Percentiles rank a stretch among this genome's conserved stretches.
Conservation (phyloP, 306 rosid species). For the Casuarina equisetifolia region DNA sequence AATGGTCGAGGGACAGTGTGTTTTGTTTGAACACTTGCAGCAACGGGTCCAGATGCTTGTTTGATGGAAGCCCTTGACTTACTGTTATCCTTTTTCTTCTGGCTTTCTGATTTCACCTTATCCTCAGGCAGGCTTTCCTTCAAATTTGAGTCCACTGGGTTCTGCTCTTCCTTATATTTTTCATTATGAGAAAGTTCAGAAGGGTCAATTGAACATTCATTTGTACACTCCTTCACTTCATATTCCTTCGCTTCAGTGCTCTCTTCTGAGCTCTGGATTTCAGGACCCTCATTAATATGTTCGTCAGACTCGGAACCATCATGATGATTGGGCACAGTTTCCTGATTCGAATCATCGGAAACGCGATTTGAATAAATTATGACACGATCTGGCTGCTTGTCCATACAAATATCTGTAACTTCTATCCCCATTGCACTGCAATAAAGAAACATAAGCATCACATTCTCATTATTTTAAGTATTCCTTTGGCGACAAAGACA, state of each 20-base stretch:
- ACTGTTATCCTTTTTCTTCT: conserved; percentile 47
- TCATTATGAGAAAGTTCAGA: conserved; percentile 34
- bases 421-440: conserved; percentile 72
- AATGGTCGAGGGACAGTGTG: conserved; percentile 90
- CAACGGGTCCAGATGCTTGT: conserved; percentile 46
- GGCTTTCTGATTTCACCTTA: conserved; percentile 35
- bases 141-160: conserved; percentile 32
- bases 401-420: conserved; percentile 80
- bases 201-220: conserved; percentile 59
- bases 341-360: conserved; percentile 53
- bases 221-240: conserved; percentile 96
- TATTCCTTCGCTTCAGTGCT: conserved; percentile 72
- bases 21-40: conserved; percentile 61
- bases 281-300: conserved; percentile 59
- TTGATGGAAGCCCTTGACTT: conserved; percentile 48
- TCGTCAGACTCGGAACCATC: conserved; percentile 55
- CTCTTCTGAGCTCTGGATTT: conserved; percentile 66
- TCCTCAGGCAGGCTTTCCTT: conserved; percentile 36
- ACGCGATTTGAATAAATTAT: conserved; percentile 57
- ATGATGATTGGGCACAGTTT: conserved; percentile 40
- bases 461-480: conserved; percentile 12
- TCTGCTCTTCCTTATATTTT: conserved; percentile 42
- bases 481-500: conserved; percentile 15
- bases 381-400: conserved; percentile 81
- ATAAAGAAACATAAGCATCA: conserved; percentile 27